Percentiles rank a stretch among this genome's conserved stretches.
These are phyloP conservation scores for Lablab purpureus DNA, from an alignment of 306 rosid genomes.

Conservation along the genomic window DNA sequence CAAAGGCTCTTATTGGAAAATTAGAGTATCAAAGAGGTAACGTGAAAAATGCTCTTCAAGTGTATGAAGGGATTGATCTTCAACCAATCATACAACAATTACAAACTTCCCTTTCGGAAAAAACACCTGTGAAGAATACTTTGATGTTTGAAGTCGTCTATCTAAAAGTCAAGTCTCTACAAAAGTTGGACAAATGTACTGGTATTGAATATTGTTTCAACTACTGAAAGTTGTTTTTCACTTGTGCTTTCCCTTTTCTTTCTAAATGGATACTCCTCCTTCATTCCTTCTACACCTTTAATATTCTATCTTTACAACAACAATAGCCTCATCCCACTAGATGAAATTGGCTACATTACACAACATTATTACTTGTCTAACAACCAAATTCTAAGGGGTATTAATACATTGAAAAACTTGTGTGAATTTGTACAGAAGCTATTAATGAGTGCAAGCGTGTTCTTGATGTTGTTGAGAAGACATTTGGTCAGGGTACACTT, in stretches of 20 bases:
- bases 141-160: conserved; percentile 94
- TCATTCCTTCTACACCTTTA: not conserved
- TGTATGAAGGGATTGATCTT: conserved; percentile 89
- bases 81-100: conserved; percentile 82
- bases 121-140: conserved; percentile 61
- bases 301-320: not conserved
- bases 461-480: conserved; percentile 86
- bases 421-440: conserved; percentile 73
- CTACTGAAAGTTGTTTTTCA: conserved; percentile 31
- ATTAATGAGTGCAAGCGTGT: conserved; percentile 76
- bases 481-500: conserved; percentile 72
- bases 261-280: conserved; percentile 28
- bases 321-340: not conserved
- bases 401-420: conserved; percentile 41
- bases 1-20: conserved; percentile 94
- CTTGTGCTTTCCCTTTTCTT: conserved; percentile 7
- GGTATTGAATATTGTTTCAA: conserved; percentile 64
- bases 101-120: conserved; percentile 75
- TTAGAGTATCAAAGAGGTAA: conserved; percentile 97
- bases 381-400: not conserved
- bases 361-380: not conserved
- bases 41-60: conserved; percentile 82
- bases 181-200: conserved; percentile 68
- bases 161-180: conserved; percentile 86
- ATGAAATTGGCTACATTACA: not conserved